Conservation (phyloP, 192 early-diverging fungal species). For the Linnemannia elongata region DNA sequence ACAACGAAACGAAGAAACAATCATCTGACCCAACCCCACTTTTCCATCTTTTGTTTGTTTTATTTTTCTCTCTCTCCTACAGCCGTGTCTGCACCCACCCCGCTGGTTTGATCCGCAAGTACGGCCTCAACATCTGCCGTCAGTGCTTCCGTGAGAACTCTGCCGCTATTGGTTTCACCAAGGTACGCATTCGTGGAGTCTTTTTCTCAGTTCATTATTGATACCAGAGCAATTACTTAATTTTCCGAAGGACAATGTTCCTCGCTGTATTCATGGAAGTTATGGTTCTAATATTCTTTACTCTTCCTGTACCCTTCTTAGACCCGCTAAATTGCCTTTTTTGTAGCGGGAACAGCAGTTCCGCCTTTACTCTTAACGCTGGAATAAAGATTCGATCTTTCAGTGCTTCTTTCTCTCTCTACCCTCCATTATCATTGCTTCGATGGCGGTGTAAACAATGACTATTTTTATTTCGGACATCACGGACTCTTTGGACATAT, state of each 20-base stretch:
- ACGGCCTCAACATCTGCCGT: slow-evolving; percentile 98
- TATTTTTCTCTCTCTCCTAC: not conserved
- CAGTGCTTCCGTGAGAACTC: slow-evolving; percentile 99
- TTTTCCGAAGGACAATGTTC: not conserved
- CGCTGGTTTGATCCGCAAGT: slow-evolving; percentile 99
- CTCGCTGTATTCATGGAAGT: not conserved
- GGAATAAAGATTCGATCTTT: slow-evolving; percentile 42
- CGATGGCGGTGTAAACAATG: not conserved
- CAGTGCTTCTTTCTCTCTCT: slow-evolving; percentile 8
- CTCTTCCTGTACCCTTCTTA: not conserved
- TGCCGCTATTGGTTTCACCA: slow-evolving; percentile 98
- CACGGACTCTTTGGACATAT: not conserved
- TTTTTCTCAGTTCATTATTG: not conserved
- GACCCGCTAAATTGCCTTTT: slow-evolving; percentile 37
- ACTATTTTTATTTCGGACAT: not conserved
- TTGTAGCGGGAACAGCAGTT: slow-evolving; percentile 7
- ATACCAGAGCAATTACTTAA: not conserved
- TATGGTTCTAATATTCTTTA: not conserved
- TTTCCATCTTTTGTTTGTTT: slow-evolving; percentile 3
- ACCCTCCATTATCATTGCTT: not conserved
- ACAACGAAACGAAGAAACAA: not conserved
- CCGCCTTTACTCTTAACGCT: slow-evolving; percentile 20
- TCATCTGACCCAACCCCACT: not conserved
- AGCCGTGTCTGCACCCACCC: slow-evolving; percentile 99
- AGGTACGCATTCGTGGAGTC: slow-evolving; percentile 71